These are phyloP conservation scores for Clitopilus passeckerianus DNA, from an alignment of 768 basidiomycete species.

Conservation along the genomic window DNA sequence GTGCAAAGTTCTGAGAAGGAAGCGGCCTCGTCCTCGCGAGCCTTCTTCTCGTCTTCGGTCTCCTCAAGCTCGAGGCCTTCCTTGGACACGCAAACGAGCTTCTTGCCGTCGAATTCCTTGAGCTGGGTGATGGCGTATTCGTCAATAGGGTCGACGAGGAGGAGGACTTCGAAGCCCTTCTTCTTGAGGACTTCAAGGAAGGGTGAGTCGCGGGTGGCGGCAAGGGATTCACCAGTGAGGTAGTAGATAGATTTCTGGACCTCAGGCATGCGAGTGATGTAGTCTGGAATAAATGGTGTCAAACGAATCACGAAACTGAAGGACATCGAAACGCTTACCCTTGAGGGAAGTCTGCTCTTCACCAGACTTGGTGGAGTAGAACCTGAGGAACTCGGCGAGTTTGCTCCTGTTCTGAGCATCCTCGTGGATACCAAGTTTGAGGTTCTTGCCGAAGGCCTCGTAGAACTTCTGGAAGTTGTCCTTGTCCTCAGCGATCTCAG, in stretches of 20 bases:
- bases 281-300: slow-evolving; percentile 49
- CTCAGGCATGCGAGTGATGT: slow-evolving; percentile 99
- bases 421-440: slow-evolving; percentile 99
- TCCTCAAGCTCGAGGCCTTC: slow-evolving; percentile 99
- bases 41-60: slow-evolving; percentile 95
- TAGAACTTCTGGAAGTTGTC: slow-evolving; percentile 98
- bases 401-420: slow-evolving; percentile 98
- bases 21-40: slow-evolving; percentile 78
- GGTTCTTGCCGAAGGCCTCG: slow-evolving; percentile 97
- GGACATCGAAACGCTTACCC: slow-evolving; percentile 38
- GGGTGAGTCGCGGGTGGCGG: slow-evolving; percentile 86
- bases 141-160: slow-evolving; percentile 98
- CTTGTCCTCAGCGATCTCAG: slow-evolving; percentile 99
- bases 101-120: slow-evolving; percentile 99
- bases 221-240: slow-evolving; percentile 96
- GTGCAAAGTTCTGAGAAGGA: slow-evolving; percentile 87
- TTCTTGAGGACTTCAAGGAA: slow-evolving; percentile 99
- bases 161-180: slow-evolving; percentile 97
- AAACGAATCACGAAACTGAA: not conserved
- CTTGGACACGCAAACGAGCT: slow-evolving; percentile 96
- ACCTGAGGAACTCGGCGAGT: slow-evolving; percentile 98
- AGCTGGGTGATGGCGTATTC: slow-evolving; percentile 98
- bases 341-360: slow-evolving; percentile 94
- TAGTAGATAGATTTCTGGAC: slow-evolving; percentile 99
- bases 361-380: slow-evolving; percentile 90